Conservation (phyloP, 257 asterid species). For the Lantana camara region DNA sequence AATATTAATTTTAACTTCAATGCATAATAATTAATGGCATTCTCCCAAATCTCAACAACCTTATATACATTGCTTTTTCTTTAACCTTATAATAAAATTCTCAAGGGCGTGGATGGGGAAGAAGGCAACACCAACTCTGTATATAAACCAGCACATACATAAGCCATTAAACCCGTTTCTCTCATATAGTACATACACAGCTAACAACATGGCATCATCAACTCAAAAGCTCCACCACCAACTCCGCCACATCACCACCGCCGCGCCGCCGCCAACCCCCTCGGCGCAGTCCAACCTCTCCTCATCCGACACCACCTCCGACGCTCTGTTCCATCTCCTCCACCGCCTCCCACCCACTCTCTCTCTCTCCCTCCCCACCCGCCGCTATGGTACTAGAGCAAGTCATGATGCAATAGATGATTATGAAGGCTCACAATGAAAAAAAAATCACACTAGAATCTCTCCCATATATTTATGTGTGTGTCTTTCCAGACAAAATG, state of each 20-base stretch:
- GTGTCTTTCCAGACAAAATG: slow-evolving; percentile 65
- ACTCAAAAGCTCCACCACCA: slow-evolving; percentile 43
- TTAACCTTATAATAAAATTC: background rate
- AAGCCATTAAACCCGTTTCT: background rate
- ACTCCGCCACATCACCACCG: slow-evolving; percentile 46
- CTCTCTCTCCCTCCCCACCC: slow-evolving; percentile 55
- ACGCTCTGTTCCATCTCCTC: slow-evolving; percentile 57
- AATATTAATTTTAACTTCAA: background rate
- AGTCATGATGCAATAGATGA: background rate
- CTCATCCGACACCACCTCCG: slow-evolving; percentile 37
- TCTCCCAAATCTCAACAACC: background rate
- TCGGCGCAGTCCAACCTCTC: slow-evolving; percentile 40
- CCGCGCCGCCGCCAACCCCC: slow-evolving; percentile 86
- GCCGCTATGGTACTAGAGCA: slow-evolving; percentile 19
- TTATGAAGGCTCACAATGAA: background rate
- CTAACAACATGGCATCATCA: slow-evolving; percentile 51
- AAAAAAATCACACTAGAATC: background rate
- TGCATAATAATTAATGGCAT: background rate
- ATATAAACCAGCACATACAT: slow-evolving; percentile 25
- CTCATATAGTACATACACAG: background rate
- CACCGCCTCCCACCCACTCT: slow-evolving; percentile 67
- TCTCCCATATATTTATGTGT: slow-evolving; percentile 9
- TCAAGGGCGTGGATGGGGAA: slow-evolving; percentile 24
- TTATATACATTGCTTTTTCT: too few relatives aligned
- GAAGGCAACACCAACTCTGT: background rate